Evolutionary conservation across 192 early-diverging fungal genomes (phyloP).

Genomic region (Chytriomyces confervae): DNA sequence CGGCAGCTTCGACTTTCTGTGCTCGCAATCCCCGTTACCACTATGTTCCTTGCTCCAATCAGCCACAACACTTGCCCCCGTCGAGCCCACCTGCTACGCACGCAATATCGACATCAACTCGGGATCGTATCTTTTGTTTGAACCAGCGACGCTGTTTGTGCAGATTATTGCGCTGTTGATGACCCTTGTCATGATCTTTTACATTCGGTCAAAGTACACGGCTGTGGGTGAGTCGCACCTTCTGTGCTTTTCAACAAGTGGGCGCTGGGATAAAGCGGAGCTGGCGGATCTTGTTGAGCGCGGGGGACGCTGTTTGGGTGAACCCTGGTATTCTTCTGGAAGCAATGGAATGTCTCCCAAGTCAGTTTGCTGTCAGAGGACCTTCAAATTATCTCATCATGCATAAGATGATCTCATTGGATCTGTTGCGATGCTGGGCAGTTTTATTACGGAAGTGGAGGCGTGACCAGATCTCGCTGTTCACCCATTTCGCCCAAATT

Average conservation of each 20-base stretch:
- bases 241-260: slow-evolving; percentile 3
- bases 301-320: too few relatives aligned
- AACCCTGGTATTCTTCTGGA: too few relatives aligned
- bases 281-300: neutral
- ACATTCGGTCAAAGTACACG: slow-evolving; percentile 97
- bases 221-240: slow-evolving; percentile 79
- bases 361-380: too few relatives aligned
- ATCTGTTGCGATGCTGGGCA: too few relatives aligned
- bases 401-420: too few relatives aligned
- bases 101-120: slow-evolving; percentile 89
- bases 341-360: too few relatives aligned
- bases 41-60: slow-evolving; percentile 35
- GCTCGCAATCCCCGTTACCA: slow-evolving; percentile 80
- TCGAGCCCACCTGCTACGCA: slow-evolving; percentile 92
- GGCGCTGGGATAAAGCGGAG: neutral
- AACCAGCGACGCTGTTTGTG: slow-evolving; percentile 94
- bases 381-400: too few relatives aligned
- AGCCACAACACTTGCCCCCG: slow-evolving; percentile 46
- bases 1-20: slow-evolving; percentile 90
- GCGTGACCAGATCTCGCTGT: too few relatives aligned
- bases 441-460: too few relatives aligned
- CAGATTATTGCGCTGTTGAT: slow-evolving; percentile 91
- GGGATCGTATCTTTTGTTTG: slow-evolving; percentile 78
- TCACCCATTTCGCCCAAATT: too few relatives aligned
- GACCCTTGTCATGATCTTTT: slow-evolving; percentile 98